Evolutionary conservation across 495 filamentous ascomycete genomes (phyloP).

Genomic region (Aspergillus kassunensis): DNA sequence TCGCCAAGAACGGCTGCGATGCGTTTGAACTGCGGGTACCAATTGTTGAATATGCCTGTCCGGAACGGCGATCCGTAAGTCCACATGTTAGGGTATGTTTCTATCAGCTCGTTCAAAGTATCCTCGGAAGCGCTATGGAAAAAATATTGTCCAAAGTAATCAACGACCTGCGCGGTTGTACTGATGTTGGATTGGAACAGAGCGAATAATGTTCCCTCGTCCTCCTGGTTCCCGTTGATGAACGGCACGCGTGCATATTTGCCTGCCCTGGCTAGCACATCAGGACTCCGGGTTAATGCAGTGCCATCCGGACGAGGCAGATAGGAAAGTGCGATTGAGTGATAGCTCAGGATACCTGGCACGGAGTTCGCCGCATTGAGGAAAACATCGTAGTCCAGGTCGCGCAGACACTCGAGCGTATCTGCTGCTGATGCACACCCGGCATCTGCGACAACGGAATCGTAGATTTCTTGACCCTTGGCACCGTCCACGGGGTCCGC

Average conservation of each 20-base stretch:
- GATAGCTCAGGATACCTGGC: constrained; percentile 59
- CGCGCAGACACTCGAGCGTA: constrained; percentile 61
- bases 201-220: constrained; percentile 61
- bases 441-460: constrained; percentile 54
- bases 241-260: constrained; percentile 57
- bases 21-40: constrained; percentile 73
- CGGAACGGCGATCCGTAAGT: constrained; percentile 61
- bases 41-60: constrained; percentile 57
- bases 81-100: constrained; percentile 48
- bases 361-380: constrained; percentile 64
- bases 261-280: constrained; percentile 42
- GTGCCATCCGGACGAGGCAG: constrained; percentile 62
- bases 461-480: constrained; percentile 61
- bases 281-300: constrained; percentile 52
- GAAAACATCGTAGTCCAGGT: constrained; percentile 54
- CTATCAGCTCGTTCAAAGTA: constrained; percentile 50
- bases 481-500: constrained; percentile 59
- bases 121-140: constrained; percentile 47
- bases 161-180: constrained; percentile 49
- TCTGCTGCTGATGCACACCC: constrained; percentile 55
- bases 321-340: constrained; percentile 59
- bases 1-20: constrained; percentile 73
- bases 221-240: constrained; percentile 55
- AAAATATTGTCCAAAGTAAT: constrained; percentile 55
- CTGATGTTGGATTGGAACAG: constrained; percentile 63